phyloP scores from a whole-genome alignment of 2,329 filamentous ascomycete genomes.

The Zymoseptoria passerinii region DNA sequence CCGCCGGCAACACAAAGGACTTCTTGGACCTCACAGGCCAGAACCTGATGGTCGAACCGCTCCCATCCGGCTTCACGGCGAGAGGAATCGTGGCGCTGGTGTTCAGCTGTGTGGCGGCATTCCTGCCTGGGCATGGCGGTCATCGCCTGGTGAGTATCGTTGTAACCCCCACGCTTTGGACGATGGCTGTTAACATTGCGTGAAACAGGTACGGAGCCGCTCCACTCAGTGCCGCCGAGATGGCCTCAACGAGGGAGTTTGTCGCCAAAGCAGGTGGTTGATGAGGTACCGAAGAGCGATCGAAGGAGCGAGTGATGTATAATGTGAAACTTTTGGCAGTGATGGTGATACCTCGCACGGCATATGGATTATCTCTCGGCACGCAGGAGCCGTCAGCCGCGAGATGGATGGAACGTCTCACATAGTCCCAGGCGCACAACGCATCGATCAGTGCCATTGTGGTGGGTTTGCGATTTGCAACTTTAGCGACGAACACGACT shows the following conservation, averaged over 20 bases:
- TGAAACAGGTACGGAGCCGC: constrained; percentile 29
- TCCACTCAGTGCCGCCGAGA: constrained; percentile 21
- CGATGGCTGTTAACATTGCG: neutral
- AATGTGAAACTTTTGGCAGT: neutral
- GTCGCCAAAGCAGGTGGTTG: constrained; percentile 14
- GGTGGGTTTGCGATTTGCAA: neutral
- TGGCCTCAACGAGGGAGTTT: constrained; percentile 20
- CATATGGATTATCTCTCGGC: neutral
- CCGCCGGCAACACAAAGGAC: constrained; percentile 61
- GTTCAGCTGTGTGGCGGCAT: constrained; percentile 60
- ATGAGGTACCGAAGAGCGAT: neutral
- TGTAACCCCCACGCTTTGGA: neutral
- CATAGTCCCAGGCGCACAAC: too few relatives aligned
- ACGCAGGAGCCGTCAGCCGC: neutral
- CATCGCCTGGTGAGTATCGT: constrained; percentile 55
- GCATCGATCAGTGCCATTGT: neutral
- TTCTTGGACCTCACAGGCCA: constrained; percentile 56
- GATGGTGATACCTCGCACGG: neutral
- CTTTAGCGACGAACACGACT: neutral
- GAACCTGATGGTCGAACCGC: constrained; percentile 44
- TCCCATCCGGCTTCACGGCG: constrained; percentile 63
- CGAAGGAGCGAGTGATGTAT: neutral
- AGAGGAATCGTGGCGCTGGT: constrained; percentile 66
- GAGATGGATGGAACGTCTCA: too few relatives aligned
- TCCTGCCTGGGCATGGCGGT: constrained; percentile 57